Conservation (phyloP, 345 rosid species). For the Hibiscus tridactylites region DNA sequence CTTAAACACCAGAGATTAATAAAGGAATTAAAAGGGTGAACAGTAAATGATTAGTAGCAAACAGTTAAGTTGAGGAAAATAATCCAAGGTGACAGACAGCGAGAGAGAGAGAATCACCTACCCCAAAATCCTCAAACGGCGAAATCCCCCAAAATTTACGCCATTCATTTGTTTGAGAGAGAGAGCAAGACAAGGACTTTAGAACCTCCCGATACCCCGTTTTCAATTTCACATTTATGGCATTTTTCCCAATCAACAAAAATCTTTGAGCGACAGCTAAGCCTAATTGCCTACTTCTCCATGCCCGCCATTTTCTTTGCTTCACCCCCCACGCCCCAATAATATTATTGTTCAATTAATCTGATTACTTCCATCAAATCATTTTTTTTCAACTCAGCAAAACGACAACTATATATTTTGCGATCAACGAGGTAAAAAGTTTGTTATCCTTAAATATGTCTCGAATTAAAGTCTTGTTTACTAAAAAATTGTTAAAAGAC, state of each 20-base stretch:
- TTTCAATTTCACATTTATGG: neutral
- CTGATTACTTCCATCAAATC: no score
- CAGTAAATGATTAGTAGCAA: slow-evolving; percentile 7
- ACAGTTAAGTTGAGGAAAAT: slow-evolving; percentile 16
- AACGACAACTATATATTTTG: no score
- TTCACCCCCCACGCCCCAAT: neutral
- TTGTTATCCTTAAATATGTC: no score
- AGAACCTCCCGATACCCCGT: neutral
- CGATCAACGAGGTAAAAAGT: no score
- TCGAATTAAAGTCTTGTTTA: no score
- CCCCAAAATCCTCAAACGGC: neutral
- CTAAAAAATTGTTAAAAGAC: no score
- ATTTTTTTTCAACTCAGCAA: no score
- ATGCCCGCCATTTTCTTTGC: slow-evolving; percentile 36
- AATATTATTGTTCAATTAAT: no score
- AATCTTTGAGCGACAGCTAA: neutral
- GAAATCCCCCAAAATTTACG: slow-evolving; percentile 45
- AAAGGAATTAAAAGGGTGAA: slow-evolving; percentile 1
- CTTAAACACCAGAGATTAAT: neutral
- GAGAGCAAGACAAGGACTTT: neutral
- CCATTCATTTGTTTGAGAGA: slow-evolving; percentile 18
- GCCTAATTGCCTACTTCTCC: neutral
- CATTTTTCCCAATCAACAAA: neutral
- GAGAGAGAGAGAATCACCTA: slow-evolving; percentile 12
- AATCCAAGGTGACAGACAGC: slow-evolving; percentile 7